Base-by-base conservation (phyloP, 495 filamentous ascomycete species). In the Penicillium salamii region DNA sequence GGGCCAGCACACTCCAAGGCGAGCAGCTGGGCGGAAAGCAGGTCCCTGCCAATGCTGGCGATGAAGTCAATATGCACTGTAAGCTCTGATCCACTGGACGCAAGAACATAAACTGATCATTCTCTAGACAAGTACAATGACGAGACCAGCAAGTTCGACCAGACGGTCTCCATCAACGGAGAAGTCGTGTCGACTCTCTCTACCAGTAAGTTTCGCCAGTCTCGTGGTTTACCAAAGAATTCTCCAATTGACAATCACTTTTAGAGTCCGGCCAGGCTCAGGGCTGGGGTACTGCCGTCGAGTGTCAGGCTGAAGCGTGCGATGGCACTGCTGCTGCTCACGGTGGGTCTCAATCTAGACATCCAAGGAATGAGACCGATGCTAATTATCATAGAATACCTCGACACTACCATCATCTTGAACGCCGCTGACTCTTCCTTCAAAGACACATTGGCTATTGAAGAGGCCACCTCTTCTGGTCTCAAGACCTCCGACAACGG, bases 231-330 rank as follows among this genome's bases (percentile, higher is more conserved):
- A n/a, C n/a, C n/a, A n/a, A n/a, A n/a, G 29, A 8, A 3, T 7
- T 45, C 18, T n/a, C 4, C n/a, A 26, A 7, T 17, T 32, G 3
- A 32, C 11, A 32, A 32, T 7, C 11, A 5, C 12, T 12, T 12
- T 32, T 14, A 61, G 55, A 32, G 43, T 64, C 61, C 40, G 58
- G 67, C 7, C 48, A 66, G 15, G 69, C 65, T 13, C 57, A 67
- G 36, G 67, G 65, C 38, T 72, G 65, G 63, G 69, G 69, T 15
- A 72, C 67, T 9, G 69, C 69, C 24, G 65, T 71, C 24, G 69
- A 72, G 29, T 69, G 66, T 50, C 66, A 71, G 52, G 55, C 62
- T 29, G 50, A 66, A 14, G 54, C 54, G 4, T 61, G 56, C 32
- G 42, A 66, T 31, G 62, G 62, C 41, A 63, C 50, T n/a, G 57